phyloP scores from a whole-genome alignment of 495 filamentous ascomycete species.

The Penicillium coffeae region DNA sequence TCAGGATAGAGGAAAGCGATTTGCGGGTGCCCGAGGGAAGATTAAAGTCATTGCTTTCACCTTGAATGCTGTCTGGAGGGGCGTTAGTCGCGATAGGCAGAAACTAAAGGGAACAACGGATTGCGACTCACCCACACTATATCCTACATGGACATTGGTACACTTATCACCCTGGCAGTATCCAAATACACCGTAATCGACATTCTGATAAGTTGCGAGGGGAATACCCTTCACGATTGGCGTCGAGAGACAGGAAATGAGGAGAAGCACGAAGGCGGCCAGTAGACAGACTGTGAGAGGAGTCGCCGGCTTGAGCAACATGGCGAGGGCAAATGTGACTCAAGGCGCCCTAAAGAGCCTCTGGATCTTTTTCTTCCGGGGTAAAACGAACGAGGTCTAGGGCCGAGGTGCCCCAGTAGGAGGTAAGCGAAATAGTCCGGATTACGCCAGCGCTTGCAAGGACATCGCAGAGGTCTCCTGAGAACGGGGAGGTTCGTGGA shows the following conservation, averaged over 20 bases:
- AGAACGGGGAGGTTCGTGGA: slow-evolving; percentile 2
- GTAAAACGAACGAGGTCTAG: slow-evolving; percentile 9
- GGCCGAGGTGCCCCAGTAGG: neutral
- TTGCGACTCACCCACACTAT: slow-evolving; percentile 68
- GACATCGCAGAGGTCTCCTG: slow-evolving; percentile 14
- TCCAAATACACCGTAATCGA: slow-evolving; percentile 91
- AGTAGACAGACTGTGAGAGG: slow-evolving; percentile 84
- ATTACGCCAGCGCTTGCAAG: slow-evolving; percentile 15
- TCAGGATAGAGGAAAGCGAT: slow-evolving; percentile 84
- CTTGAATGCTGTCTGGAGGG: neutral
- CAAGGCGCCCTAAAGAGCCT: slow-evolving; percentile 8
- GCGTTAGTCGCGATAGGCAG: slow-evolving; percentile 19
- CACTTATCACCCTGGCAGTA: slow-evolving; percentile 68
- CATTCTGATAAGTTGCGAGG: slow-evolving; percentile 67
- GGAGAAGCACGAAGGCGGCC: slow-evolving; percentile 75
- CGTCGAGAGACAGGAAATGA: slow-evolving; percentile 88
- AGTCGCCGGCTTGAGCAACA: slow-evolving; percentile 83
- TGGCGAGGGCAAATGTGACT: slow-evolving; percentile 27
- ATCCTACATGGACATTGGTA: slow-evolving; percentile 75
- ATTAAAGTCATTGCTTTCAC: slow-evolving; percentile 58
- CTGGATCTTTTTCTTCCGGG: slow-evolving; percentile 1
- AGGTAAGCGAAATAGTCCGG: slow-evolving; percentile 1
- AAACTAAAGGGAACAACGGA: slow-evolving; percentile 3
- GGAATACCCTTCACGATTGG: slow-evolving; percentile 85
- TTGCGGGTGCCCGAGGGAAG: slow-evolving; percentile 70